Conservation (phyloP, 495 filamentous ascomycete species). For the Podospora sp. region DNA sequence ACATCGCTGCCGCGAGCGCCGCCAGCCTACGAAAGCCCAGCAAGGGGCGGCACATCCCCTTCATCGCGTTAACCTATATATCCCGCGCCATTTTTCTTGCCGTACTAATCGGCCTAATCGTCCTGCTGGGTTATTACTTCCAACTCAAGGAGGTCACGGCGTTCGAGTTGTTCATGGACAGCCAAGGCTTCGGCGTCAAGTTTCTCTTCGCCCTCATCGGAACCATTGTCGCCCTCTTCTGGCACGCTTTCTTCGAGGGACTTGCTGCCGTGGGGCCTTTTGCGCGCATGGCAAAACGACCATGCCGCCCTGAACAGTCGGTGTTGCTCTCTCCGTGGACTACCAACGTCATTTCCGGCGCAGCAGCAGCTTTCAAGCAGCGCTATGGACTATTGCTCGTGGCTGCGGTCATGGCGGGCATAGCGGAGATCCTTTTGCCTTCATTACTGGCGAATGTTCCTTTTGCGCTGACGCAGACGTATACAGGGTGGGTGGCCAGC, state of each 20-base stretch:
- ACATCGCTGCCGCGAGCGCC: background rate
- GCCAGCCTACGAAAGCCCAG: background rate
- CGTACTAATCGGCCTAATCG: background rate
- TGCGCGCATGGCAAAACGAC: background rate
- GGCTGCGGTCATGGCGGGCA: background rate
- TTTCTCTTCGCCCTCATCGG: conserved; percentile 21
- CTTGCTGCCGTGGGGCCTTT: background rate
- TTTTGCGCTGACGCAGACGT: conserved; percentile 13
- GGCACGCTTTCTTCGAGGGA: conserved; percentile 11
- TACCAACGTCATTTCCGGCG: background rate
- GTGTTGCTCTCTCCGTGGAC: background rate
- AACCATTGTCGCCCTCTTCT: conserved; percentile 13
- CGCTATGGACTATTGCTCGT: conserved; percentile 2
- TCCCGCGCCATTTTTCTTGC: background rate
- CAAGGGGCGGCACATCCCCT: background rate
- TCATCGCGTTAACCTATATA: background rate
- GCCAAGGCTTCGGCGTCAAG: conserved; percentile 16
- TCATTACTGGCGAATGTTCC: conserved; percentile 14
- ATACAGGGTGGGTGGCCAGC: background rate
- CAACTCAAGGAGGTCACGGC: background rate
- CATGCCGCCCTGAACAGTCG: conserved; percentile 1
- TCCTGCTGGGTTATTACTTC: background rate
- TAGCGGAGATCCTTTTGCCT: conserved; percentile 1
- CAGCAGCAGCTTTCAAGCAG: background rate
- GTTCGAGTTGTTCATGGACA: conserved; percentile 48